Conservation (phyloP, 202 grass and related monocot species). For the Musa balbisiana region DNA sequence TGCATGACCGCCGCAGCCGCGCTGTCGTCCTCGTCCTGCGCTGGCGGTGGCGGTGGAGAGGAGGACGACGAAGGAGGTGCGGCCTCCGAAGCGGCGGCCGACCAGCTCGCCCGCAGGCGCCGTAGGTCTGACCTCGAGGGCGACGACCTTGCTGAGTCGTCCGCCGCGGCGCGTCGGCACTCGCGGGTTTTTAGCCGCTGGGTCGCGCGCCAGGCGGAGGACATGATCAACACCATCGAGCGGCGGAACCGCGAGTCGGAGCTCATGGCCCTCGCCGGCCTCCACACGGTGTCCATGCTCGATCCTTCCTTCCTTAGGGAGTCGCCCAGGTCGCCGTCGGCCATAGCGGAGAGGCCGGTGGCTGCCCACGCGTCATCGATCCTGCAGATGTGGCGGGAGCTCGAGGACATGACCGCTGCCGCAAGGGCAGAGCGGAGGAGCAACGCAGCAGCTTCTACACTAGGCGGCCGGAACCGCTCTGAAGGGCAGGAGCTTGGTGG, state of each 20-base stretch:
- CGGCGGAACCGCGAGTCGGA: conserved; percentile 29
- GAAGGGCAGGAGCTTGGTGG: not conserved
- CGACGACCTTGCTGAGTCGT: conserved; percentile 44
- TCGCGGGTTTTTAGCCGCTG: conserved; percentile 72
- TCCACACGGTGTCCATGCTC: conserved; percentile 37
- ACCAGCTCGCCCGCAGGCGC: not conserved
- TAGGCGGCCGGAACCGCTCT: not conserved
- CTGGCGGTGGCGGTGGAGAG: not conserved
- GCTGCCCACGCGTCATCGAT: conserved; percentile 36
- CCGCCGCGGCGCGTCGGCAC: conserved; percentile 47
- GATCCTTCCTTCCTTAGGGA: conserved; percentile 24
- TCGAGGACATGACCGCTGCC: conserved; percentile 40
- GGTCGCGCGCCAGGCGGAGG: conserved; percentile 67
- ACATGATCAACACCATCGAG: conserved; percentile 69
- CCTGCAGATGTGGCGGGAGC: conserved; percentile 95
- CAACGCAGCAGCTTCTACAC: conserved; percentile 1
- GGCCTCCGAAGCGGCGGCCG: conserved; percentile 21
- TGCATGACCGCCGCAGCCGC: conserved; percentile 19
- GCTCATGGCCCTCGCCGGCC: conserved; percentile 29
- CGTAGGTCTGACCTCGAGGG: conserved; percentile 16
- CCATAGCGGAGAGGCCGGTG: conserved; percentile 8
- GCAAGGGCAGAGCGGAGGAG: conserved; percentile 3
- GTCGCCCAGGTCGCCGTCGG: not conserved
- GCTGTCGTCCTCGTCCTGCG: conserved; percentile 45
- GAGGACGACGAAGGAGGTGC: no score